These are phyloP conservation scores for Alternaria viburni DNA, from an alignment of 2,329 filamentous ascomycete genomes.

Conservation along the genomic window DNA sequence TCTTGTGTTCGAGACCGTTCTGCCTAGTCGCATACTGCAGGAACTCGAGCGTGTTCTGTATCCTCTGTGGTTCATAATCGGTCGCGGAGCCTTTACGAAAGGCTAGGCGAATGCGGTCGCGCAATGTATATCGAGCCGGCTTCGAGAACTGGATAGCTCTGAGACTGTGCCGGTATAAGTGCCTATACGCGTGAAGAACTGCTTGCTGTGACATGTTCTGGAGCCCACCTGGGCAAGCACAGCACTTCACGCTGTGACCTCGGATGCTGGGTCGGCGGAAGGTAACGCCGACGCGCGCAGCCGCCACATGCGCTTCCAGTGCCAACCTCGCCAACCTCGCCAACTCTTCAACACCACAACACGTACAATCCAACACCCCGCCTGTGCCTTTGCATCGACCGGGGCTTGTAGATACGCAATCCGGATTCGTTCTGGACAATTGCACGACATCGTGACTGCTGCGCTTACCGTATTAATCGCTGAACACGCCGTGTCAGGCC, in stretches of 20 bases:
- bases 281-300: slow-evolving; percentile 13
- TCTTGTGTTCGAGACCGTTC: slow-evolving; percentile 72
- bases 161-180: slow-evolving; percentile 70
- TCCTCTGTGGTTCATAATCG: slow-evolving; percentile 51
- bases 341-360: slow-evolving; percentile 12
- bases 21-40: slow-evolving; percentile 68
- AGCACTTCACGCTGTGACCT: slow-evolving; percentile 4
- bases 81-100: slow-evolving; percentile 45
- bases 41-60: slow-evolving; percentile 73
- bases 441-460: slow-evolving; percentile 6
- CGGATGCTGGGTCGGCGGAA: slow-evolving; percentile 20
- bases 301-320: background rate
- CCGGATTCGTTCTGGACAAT: slow-evolving; percentile 2
- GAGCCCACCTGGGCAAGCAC: background rate
- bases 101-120: slow-evolving; percentile 56
- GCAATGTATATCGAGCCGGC: slow-evolving; percentile 69
- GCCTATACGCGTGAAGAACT: slow-evolving; percentile 70
- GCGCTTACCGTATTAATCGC: slow-evolving; percentile 19
- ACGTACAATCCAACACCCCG: slow-evolving; percentile 19
- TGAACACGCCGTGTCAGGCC: slow-evolving; percentile 15
- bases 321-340: slow-evolving; percentile 13
- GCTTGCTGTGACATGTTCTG: slow-evolving; percentile 48
- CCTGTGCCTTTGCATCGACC: slow-evolving; percentile 26
- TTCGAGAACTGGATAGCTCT: slow-evolving; percentile 74
- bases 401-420: slow-evolving; percentile 27